Conservation (phyloP, 345 rosid genomes). For the Nephelium lappaceum region DNA sequence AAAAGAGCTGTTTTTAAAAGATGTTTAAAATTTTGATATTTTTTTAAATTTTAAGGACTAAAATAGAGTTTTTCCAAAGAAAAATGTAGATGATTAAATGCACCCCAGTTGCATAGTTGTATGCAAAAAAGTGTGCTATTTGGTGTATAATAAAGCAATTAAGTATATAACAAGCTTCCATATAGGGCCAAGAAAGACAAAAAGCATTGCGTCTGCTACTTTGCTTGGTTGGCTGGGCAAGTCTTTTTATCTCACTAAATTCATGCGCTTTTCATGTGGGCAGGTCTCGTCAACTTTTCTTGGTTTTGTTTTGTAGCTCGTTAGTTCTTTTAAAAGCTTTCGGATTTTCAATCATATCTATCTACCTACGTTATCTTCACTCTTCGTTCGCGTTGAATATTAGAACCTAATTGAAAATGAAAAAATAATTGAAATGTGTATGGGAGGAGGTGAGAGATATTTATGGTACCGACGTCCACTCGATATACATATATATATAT, state of each 20-base stretch:
- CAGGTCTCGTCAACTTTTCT: background rate
- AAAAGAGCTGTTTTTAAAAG: too few relatives aligned
- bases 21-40: too few relatives aligned
- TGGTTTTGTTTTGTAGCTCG: background rate
- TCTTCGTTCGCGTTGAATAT: background rate
- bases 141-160: background rate
- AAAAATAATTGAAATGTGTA: background rate
- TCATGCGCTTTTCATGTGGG: background rate
- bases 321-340: background rate
- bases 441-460: background rate
- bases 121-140: too few relatives aligned
- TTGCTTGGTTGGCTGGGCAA: conserved; percentile 27
- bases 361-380: conserved; percentile 12
- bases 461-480: background rate
- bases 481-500: too few relatives aligned
- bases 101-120: too few relatives aligned
- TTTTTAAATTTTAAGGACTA: too few relatives aligned
- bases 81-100: background rate
- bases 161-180: background rate
- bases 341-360: background rate
- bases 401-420: background rate
- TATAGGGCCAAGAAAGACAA: background rate
- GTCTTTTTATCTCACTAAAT: background rate
- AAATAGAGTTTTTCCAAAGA: too few relatives aligned
- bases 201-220: background rate